Conservation (phyloP, 805 yeast genomes). For the Starmerella apicola region DNA sequence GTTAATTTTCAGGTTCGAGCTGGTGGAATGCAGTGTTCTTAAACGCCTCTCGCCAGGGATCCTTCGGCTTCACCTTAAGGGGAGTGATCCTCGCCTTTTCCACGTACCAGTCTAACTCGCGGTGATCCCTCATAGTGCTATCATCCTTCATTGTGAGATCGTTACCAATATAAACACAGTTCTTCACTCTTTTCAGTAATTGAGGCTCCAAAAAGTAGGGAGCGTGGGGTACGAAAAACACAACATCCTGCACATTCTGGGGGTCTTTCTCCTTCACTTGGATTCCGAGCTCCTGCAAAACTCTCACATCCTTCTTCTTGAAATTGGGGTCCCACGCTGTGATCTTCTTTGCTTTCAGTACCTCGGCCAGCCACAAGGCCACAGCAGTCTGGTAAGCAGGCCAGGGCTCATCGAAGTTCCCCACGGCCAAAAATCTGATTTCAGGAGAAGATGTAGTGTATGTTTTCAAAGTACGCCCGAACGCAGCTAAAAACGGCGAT, state of each 20-base stretch:
- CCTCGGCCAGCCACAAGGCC: slow-evolving; percentile 4
- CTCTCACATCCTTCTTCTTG: slow-evolving; percentile 6
- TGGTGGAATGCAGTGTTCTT: slow-evolving; percentile 15
- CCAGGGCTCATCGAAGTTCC: slow-evolving; percentile 4
- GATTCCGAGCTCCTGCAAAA: slow-evolving; percentile 7
- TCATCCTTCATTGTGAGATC: slow-evolving; percentile 3
- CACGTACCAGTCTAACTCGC: background rate
- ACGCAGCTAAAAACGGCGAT: slow-evolving; percentile 3
- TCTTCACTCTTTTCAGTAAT: slow-evolving; percentile 4
- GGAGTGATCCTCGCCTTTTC: slow-evolving; percentile 1
- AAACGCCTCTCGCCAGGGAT: slow-evolving; percentile 11
- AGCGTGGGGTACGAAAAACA: slow-evolving; percentile 16
- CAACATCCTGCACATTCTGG: background rate
- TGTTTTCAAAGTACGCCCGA: background rate
- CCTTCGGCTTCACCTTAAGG: slow-evolving; percentile 12
- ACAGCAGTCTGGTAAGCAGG: slow-evolving; percentile 14
- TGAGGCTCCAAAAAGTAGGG: slow-evolving; percentile 16
- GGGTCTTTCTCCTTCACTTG: slow-evolving; percentile 7
- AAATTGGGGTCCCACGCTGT: slow-evolving; percentile 16
- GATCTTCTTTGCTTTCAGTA: background rate
- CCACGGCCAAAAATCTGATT: slow-evolving; percentile 10
- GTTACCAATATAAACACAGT: slow-evolving; percentile 12
- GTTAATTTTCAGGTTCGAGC: background rate
- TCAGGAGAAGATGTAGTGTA: background rate
- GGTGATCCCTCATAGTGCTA: slow-evolving; percentile 5